Conservation (phyloP, 192 early-diverging fungal genomes). For the Podila verticillata region DNA sequence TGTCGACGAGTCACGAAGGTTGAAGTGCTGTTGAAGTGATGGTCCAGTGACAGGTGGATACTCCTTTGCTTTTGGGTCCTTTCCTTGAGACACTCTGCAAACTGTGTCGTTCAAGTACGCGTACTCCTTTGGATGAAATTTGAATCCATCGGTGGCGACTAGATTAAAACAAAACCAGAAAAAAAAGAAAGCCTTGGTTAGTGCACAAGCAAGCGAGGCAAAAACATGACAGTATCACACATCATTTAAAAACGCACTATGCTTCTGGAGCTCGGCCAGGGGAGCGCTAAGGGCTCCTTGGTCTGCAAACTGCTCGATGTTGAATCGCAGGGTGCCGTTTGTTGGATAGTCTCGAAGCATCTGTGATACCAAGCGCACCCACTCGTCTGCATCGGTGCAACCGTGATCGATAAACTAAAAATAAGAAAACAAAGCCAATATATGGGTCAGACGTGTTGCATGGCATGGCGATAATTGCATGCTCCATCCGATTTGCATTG, state of each 20-base stretch:
- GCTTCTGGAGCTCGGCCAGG: constrained; percentile 13
- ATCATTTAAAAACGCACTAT: constrained; percentile 14
- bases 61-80: constrained; percentile 28
- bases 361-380: constrained; percentile 34
- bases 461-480: not conserved
- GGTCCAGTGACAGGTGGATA: constrained; percentile 43
- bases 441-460: not conserved
- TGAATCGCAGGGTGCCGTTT: constrained; percentile 34
- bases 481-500: too few species aligned
- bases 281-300: constrained; percentile 31
- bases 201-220: constrained; percentile 17
- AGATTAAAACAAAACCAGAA: not conserved
- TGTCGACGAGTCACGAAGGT: constrained; percentile 17
- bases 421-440: not conserved
- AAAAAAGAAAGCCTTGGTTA: not conserved
- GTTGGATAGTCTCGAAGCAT: constrained; percentile 45
- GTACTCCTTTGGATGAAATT: constrained; percentile 48
- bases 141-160: constrained; percentile 37
- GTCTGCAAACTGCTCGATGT: constrained; percentile 45
- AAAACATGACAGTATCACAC: not conserved
- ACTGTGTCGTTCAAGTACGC: constrained; percentile 42
- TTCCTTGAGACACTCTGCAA: constrained; percentile 31
- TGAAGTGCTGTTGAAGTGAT: constrained; percentile 41
- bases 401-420: constrained; percentile 34
- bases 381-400: constrained; percentile 39